phyloP scores from a whole-genome alignment of 208 protist species.

The Kentomonas sorsogonicus region DNA sequence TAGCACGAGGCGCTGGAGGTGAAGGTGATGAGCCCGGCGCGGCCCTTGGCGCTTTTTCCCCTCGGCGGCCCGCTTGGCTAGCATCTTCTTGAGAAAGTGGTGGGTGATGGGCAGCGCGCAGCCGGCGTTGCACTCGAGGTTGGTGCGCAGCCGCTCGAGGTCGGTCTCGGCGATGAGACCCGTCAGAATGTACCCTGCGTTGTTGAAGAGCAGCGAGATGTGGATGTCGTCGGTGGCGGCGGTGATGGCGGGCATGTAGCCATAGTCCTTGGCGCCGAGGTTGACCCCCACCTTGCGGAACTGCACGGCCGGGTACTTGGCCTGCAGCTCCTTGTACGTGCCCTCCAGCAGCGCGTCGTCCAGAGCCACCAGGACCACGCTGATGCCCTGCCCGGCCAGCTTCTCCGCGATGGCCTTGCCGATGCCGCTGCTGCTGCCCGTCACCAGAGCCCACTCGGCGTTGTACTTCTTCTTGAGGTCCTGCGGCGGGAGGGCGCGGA shows the following conservation, averaged over 20 bases:
- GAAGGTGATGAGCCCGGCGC: conserved; percentile 88
- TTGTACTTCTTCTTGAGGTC: conserved; percentile 76
- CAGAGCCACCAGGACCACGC: conserved; percentile 88
- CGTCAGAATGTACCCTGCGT: conserved; percentile 92
- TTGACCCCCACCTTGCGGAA: conserved; percentile 88
- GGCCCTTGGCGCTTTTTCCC: conserved; percentile 44
- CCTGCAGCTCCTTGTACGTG: conserved; percentile 72
- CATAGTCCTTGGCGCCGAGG: conserved; percentile 64
- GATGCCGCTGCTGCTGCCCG: conserved; percentile 93
- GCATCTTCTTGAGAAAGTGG: conserved; percentile 84
- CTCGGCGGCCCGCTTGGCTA: too few species aligned
- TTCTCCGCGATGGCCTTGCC: conserved; percentile 91
- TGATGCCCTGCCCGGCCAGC: conserved; percentile 89
- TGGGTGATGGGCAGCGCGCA: conserved; percentile 84
- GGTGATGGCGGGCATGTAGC: conserved; percentile 70
- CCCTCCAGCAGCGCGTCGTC: conserved; percentile 80
- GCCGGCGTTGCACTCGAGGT: conserved; percentile 90
- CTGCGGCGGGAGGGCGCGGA: conserved; percentile 64
- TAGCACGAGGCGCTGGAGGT: conserved; percentile 77
- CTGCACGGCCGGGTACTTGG: conserved; percentile 61
- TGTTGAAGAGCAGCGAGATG: conserved; percentile 88
- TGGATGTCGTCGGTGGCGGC: conserved; percentile 63
- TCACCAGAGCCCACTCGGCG: conserved; percentile 88
- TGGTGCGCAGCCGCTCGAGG: conserved; percentile 65
- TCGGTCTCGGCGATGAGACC: conserved; percentile 87